phyloP scores from a whole-genome alignment of 208 protist genomes.

The Tritrichomonas foetus region DNA sequence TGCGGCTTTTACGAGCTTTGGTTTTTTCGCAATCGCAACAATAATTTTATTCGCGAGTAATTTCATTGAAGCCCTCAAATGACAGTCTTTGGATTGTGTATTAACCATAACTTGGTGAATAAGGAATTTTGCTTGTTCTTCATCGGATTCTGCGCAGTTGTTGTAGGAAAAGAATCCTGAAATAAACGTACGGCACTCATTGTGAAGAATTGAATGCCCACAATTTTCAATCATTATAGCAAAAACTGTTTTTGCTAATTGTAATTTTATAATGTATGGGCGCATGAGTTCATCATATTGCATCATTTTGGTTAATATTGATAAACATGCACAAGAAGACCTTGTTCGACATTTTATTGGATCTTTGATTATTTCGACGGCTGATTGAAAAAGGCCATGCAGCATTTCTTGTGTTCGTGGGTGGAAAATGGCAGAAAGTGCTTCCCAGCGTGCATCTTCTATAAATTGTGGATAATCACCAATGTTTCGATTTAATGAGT shows the following conservation, averaged over 20 bases:
- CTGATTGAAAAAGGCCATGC: not conserved
- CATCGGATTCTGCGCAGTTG: no score
- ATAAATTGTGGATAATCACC: not conserved
- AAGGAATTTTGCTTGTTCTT: no score
- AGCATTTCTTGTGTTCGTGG: not conserved
- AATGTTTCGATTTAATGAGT: not conserved
- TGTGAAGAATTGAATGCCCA: not conserved
- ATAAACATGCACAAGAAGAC: not conserved
- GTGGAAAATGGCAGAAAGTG: not conserved
- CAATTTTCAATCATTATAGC: not conserved
- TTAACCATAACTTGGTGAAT: no score
- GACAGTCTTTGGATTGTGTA: no score
- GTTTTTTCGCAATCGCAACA: no score
- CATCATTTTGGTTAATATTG: not conserved
- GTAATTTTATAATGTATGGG: not conserved
- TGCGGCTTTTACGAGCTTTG: no score
- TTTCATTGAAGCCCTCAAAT: no score
- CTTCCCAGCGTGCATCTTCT: not conserved
- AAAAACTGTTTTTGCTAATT: not conserved
- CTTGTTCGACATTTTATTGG: not conserved
- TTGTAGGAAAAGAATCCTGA: no score
- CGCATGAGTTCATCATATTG: not conserved
- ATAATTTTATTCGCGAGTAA: no score
- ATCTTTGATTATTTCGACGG: conserved; percentile 1
- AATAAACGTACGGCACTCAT: not conserved